Base-by-base conservation (phyloP, 2,329 filamentous ascomycete genomes). In the Niveomyces coronatus region DNA sequence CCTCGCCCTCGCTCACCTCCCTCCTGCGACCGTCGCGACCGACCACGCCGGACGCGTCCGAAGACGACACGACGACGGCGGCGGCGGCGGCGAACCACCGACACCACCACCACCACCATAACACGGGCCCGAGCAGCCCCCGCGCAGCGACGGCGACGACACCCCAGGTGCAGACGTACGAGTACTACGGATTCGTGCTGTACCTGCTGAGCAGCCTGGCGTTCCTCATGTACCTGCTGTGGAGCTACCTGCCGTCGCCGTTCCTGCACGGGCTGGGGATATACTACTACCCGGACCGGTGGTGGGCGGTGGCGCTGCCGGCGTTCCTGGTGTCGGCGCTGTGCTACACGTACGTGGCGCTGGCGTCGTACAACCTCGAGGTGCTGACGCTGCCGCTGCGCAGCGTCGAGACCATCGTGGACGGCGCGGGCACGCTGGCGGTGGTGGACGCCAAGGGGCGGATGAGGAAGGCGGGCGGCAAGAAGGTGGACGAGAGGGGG, bases 101-200 rank as follows among this genome's bases (percentile, higher is more conserved):
- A n/a, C n/a, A n/a, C n/a, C n/a, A n/a, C n/a, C n/a, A n/a, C n/a
- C n/a, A n/a, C n/a, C n/a, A n/a, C n/a, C n/a, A n/a, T n/a, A n/a
- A n/a, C n/a, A n/a, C n/a, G n/a, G n/a, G n/a, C n/a, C n/a, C n/a
- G n/a, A n/a, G n/a, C n/a, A n/a, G n/a, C n/a, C n/a, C n/a, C n/a
- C n/a, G n/a, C n/a, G n/a, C n/a, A n/a, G n/a, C n/a, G n/a, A n/a
- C n/a, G n/a, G n/a, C n/a, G n/a, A 88, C 87, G 2, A 82, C 82
- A 38, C 91, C 91, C 2, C 87, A 91, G 56, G 88, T 98, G 3
- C 91, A 91, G n/a, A 98, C 91, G 0, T 96, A 98, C 65, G 91
- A 98, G 58, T 98, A 96, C 74, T 96, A 96, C 58, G 91, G 91
- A 56, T 98, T 98, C 63, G 89, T 94, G 38, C 74, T 98, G 35